Base-by-base conservation (phyloP, 2,329 filamentous ascomycete species). In the Verticillium alfalfae region DNA sequence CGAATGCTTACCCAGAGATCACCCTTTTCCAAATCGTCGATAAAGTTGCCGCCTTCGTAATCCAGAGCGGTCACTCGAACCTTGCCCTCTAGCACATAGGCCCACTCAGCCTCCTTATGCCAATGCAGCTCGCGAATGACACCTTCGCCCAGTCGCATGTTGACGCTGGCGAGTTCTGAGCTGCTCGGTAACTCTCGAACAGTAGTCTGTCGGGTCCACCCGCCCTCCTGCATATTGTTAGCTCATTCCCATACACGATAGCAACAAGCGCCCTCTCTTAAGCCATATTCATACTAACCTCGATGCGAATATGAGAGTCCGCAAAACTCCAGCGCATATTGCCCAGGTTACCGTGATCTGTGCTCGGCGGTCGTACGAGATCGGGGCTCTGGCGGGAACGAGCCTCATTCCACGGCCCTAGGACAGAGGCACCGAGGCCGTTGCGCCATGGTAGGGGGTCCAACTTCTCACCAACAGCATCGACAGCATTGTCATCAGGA, bases 81-180 rank as follows among this genome's bases (percentile, higher is more conserved):
- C 62, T 83, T 81, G 58, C 90, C 90, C 61, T 88, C 84, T 0
- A 92, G 82, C 2, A 92, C 86, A 65, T 89, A 92, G 0, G 88
- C 88, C 89, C 90, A 92, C 70, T 92, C 90, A 37, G 88, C 88
- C 71, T 91, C 88, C 67, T 90, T 91, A 78, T 93, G 90, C 90
- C 90, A 93, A 70, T 93, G 90, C 7, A 93, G 79, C 71, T 93
- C 90, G 31, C 90, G 87, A 67, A 91, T 91, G 34, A 88, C 89
- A 39, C 88, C 88, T 65, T 85, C 77, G 38, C 88, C 89, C 2
- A 93, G 84, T 13, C 89, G 84, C 90, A 93, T 93, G 72, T 92
- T 91, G 60, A 92, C 90, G 45, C 87, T 86, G 2, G 90, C 90
- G 54, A 93, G 81, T 70, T 92, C 88, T 15, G 85, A 80, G 66